Conservation (phyloP, 495 filamentous ascomycete species). For the Xanthoparmelia taractica region DNA sequence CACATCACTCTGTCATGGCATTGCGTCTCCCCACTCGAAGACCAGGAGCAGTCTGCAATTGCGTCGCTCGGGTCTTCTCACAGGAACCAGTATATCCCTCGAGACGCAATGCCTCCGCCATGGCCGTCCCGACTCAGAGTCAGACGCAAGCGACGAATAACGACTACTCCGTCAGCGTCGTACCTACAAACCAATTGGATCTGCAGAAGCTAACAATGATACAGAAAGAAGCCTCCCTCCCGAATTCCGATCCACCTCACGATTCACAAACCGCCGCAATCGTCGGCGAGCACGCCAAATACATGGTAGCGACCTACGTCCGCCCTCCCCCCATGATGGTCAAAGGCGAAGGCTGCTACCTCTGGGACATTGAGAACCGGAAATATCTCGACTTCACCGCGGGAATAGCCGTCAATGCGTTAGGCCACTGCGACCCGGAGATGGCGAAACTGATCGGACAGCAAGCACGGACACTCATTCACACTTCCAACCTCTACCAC, state of each 20-base stretch:
- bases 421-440: slow-evolving; percentile 79
- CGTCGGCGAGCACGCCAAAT: slow-evolving; percentile 63
- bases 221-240: slow-evolving; percentile 55
- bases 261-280: slow-evolving; percentile 72
- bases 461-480: slow-evolving; percentile 76
- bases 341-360: slow-evolving; percentile 72
- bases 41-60: slow-evolving; percentile 1
- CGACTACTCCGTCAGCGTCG: slow-evolving; percentile 16
- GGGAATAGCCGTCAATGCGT: slow-evolving; percentile 88
- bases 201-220: neutral
- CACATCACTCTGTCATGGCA: slow-evolving; percentile 2
- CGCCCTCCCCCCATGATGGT: slow-evolving; percentile 86
- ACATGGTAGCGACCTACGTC: slow-evolving; percentile 92
- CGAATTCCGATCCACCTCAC: slow-evolving; percentile 67
- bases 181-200: too few species aligned
- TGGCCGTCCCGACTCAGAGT: slow-evolving; percentile 26
- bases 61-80: neutral
- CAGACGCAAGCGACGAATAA: slow-evolving; percentile 12
- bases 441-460: slow-evolving; percentile 60
- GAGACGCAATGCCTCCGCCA: slow-evolving; percentile 25
- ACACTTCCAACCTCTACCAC: slow-evolving; percentile 92
- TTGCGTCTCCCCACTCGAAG: slow-evolving; percentile 3
- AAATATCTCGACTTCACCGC: slow-evolving; percentile 90
- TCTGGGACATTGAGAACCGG: slow-evolving; percentile 85
- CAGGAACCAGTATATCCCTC: neutral